Percentiles rank a stretch among this genome's conserved stretches.
phyloP scores from a whole-genome alignment of 306 rosid genomes.

The Pyrus betulifolia region DNA sequence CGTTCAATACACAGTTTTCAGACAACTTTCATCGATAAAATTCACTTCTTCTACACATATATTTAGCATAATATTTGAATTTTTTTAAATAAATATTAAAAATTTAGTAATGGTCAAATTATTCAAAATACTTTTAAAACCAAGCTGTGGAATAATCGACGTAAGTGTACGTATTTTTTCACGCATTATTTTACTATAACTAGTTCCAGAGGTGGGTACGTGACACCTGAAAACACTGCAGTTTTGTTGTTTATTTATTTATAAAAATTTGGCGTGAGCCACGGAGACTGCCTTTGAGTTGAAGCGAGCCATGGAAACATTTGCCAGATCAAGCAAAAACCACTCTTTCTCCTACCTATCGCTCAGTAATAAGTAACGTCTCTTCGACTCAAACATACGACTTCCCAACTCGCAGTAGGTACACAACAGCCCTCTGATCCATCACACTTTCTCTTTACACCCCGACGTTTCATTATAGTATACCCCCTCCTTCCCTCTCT shows the following conservation, averaged over 20 bases:
- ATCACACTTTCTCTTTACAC: neutral
- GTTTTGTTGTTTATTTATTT: neutral
- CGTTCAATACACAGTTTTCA: neutral
- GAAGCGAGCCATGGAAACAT: slow-evolving; percentile 34
- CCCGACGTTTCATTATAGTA: slow-evolving; percentile 44
- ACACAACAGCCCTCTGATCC: slow-evolving; percentile 16
- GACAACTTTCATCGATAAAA: neutral
- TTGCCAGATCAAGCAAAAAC: slow-evolving; percentile 29
- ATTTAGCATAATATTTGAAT: neutral
- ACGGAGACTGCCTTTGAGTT: slow-evolving; percentile 39
- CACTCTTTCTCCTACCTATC: slow-evolving; percentile 18
- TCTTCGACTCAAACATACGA: slow-evolving; percentile 61
- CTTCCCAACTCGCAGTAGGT: slow-evolving; percentile 90
- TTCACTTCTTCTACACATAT: too few species aligned
- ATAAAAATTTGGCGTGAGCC: slow-evolving; percentile 8
- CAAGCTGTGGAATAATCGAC: too few species aligned
- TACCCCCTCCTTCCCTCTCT: slow-evolving; percentile 19
- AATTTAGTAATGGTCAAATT: too few species aligned
- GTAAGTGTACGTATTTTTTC: too few species aligned
- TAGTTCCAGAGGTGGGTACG: neutral
- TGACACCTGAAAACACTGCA: neutral
- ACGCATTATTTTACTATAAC: too few species aligned
- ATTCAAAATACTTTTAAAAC: too few species aligned
- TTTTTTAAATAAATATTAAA: too few species aligned
- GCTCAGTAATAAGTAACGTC: slow-evolving; percentile 30